phyloP scores from a whole-genome alignment of 2,329 filamentous ascomycete species.

The Alternaria infectoria region DNA sequence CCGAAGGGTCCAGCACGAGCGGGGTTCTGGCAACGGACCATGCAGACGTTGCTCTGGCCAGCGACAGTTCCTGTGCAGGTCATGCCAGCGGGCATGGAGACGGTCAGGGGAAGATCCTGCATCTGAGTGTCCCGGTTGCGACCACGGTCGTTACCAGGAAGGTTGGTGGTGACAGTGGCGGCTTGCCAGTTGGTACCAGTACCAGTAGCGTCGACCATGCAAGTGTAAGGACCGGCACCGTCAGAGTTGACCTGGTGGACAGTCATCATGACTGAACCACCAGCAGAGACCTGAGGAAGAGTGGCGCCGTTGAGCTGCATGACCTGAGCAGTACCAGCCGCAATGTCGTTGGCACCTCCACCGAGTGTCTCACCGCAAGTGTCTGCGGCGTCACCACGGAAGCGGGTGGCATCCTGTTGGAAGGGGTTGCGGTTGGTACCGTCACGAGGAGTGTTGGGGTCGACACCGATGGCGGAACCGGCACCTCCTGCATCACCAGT shows the following conservation, averaged over 20 bases:
- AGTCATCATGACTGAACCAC: constrained; percentile 63
- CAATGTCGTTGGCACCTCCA: constrained; percentile 62
- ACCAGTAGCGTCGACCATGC: constrained; percentile 68
- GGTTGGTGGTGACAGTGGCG: constrained; percentile 62
- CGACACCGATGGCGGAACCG: constrained; percentile 59
- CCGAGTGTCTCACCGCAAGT: constrained; percentile 65
- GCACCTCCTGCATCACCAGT: constrained; percentile 64
- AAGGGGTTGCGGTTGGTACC: constrained; percentile 66
- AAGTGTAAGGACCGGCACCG: constrained; percentile 69
- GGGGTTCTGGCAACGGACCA: constrained; percentile 68
- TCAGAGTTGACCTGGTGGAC: constrained; percentile 72
- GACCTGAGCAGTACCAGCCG: constrained; percentile 63
- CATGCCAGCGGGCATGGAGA: constrained; percentile 62
- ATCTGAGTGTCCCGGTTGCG: constrained; percentile 45
- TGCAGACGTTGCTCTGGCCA: constrained; percentile 65
- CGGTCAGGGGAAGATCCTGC: constrained; percentile 58
- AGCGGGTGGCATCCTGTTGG: constrained; percentile 69
- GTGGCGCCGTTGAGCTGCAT: constrained; percentile 62
- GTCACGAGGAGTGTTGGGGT: constrained; percentile 65
- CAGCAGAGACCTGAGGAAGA: constrained; percentile 65
- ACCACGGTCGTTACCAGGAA: constrained; percentile 59
- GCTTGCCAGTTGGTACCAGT: constrained; percentile 61
- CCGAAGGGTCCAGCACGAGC: constrained; percentile 68
- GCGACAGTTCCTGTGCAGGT: constrained; percentile 66
- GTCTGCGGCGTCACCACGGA: constrained; percentile 60